Percentiles rank a stretch among this genome's conserved stretches.
Conservation (phyloP, 495 filamentous ascomycete species). For the Xylaria flabelliformis region DNA sequence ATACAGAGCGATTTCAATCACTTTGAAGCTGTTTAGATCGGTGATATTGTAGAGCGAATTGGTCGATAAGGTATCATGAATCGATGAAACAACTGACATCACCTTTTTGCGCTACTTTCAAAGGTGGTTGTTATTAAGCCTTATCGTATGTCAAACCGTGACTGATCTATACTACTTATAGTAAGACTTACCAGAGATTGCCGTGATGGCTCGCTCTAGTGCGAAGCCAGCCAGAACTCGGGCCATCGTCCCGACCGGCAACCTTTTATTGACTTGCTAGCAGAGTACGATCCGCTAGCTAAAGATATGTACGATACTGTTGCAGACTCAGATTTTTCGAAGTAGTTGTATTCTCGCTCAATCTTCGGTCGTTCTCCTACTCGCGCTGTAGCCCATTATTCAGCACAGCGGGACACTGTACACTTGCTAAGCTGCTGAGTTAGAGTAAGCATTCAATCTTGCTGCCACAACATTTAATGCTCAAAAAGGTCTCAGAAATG, state of each 20-base stretch:
- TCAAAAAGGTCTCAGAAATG: neutral
- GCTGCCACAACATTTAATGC: neutral
- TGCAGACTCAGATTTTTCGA: neutral
- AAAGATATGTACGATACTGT: neutral
- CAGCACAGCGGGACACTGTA: neutral
- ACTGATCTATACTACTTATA: neutral
- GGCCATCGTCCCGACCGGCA: slow-evolving; percentile 12
- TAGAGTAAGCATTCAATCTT: neutral
- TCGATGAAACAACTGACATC: neutral
- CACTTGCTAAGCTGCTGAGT: neutral
- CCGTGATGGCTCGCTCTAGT: slow-evolving; percentile 1
- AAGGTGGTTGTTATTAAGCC: neutral
- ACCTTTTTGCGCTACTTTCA: neutral
- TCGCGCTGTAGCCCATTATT: neutral
- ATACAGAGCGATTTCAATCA: neutral
- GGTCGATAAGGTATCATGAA: neutral
- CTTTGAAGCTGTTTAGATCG: neutral
- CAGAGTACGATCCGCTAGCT: neutral
- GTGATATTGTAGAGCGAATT: too few species aligned
- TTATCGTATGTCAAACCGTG: slow-evolving; percentile 2
- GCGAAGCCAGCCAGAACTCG: neutral
- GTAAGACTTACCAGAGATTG: neutral
- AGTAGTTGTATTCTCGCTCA: neutral
- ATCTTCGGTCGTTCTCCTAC: slow-evolving; percentile 9
- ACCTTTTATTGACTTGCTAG: neutral